Base-by-base conservation (phyloP, 441 rosid species). In the Omphalea diandra region DNA sequence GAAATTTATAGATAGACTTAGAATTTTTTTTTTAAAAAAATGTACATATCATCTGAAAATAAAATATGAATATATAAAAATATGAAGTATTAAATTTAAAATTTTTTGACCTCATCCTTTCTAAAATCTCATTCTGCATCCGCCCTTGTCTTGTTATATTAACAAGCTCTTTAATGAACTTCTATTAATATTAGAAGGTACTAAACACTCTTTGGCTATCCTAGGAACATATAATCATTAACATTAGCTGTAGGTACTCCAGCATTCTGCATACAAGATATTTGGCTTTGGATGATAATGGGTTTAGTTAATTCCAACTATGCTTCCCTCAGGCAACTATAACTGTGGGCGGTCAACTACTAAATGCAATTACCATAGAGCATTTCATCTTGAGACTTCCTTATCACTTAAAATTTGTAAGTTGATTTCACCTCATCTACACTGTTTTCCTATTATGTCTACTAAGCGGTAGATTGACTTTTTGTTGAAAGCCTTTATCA, bases 311-410 rank as follows among this genome's bases (percentile, higher is more conserved):
- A 63, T 29, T 50, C 38, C 5, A 5, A 55, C 6, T 63, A 64
- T 66, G 50, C 60, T 76, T 81, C 77, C 68, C 63, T 66, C 86
- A 90, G 98, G 98, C 90, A 70, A 87, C 84, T 32, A 78, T 88
- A 46, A 73, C 69, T 35, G 90, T 93, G 18, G 96, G 94, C 40
- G 94, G 93, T 61, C 86, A 82, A 73, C 58, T 82, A 55, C 84
- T 93, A 62, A 93, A 86, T 61, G 91, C 96, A 31, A 84, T 87
- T 56, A 89, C 94, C 59, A 90, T 93, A 0, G 96, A 93, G 80
- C 96, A 87, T 78, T 93, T 89, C 82, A 85, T 90, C 75, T 72
- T 89, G 85, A 87, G 98, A 73, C 85, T 88, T 66, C 95, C 98
- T 22, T 93, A 87, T 76, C 95, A 88, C 76, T 80, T 90, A 43